phyloP scores from a whole-genome alignment of 1,139 yeast species.

The Cylindricascospora bacillispora region DNA sequence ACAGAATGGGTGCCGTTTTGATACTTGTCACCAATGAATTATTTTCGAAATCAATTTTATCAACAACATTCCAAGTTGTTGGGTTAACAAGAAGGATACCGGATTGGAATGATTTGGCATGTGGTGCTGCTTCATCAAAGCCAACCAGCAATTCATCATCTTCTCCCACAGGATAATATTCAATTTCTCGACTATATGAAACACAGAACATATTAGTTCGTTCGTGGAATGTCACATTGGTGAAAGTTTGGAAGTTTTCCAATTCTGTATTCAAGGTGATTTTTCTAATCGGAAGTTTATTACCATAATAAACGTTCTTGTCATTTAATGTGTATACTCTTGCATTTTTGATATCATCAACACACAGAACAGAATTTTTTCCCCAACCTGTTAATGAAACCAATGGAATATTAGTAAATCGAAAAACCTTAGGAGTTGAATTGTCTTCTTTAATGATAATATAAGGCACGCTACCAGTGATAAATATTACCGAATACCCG shows the following conservation, averaged over 20 bases:
- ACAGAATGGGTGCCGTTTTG: slow-evolving; percentile 25
- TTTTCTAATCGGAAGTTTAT: slow-evolving; percentile 48
- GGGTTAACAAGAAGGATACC: slow-evolving; percentile 60
- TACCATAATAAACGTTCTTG: slow-evolving; percentile 40
- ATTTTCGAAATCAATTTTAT: slow-evolving; percentile 48
- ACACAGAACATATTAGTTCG: slow-evolving; percentile 50
- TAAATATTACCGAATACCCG: slow-evolving; percentile 49
- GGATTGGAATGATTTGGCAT: slow-evolving; percentile 47
- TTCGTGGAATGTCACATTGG: slow-evolving; percentile 62
- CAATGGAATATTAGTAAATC: slow-evolving; percentile 51
- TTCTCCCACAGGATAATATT: slow-evolving; percentile 61
- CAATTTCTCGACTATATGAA: slow-evolving; percentile 48
- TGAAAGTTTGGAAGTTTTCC: slow-evolving; percentile 50
- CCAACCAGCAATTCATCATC: slow-evolving; percentile 60
- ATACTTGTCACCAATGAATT: slow-evolving; percentile 45
- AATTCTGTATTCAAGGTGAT: slow-evolving; percentile 24
- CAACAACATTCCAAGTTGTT: slow-evolving; percentile 64
- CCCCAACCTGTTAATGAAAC: slow-evolving; percentile 38
- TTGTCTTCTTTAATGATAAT: slow-evolving; percentile 52
- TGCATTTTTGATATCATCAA: slow-evolving; percentile 61
- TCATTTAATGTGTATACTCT: slow-evolving; percentile 41
- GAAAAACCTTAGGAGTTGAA: slow-evolving; percentile 55
- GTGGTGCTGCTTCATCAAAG: slow-evolving; percentile 35
- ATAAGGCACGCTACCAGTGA: slow-evolving; percentile 68
- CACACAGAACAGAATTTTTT: slow-evolving; percentile 39